phyloP scores from a whole-genome alignment of 495 filamentous ascomycete genomes.

The Penicillium lagena region DNA sequence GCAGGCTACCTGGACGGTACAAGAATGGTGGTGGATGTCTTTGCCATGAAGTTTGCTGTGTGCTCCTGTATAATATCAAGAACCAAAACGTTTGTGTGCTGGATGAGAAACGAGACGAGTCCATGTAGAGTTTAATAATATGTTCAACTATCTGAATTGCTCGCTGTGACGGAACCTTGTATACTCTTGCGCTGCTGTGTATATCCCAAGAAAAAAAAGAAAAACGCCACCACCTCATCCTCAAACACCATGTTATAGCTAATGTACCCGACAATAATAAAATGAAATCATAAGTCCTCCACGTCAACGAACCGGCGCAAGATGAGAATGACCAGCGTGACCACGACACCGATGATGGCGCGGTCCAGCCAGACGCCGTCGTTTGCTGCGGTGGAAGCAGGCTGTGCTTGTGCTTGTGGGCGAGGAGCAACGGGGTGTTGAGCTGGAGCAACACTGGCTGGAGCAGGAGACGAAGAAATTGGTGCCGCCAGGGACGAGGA shows the following conservation, averaged over 20 bases:
- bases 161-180: too few species aligned
- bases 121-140: too few species aligned
- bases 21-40: conserved; percentile 69
- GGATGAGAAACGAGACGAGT: too few species aligned
- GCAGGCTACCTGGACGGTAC: conserved; percentile 37
- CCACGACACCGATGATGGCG: conserved; percentile 46
- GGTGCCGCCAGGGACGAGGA: neutral
- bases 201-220: too few species aligned
- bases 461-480: neutral
- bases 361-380: conserved; percentile 49
- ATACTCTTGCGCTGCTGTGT: too few species aligned
- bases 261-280: neutral
- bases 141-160: too few species aligned
- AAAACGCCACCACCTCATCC: too few species aligned
- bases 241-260: conserved; percentile 9
- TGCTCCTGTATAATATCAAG: too few species aligned
- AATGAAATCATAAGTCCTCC: conserved; percentile 19
- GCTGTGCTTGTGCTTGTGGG: neutral
- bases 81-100: too few species aligned
- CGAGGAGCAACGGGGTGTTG: neutral
- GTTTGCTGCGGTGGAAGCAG: neutral
- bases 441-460: conserved; percentile 2
- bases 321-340: conserved; percentile 42
- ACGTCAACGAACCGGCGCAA: conserved; percentile 27
- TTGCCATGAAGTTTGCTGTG: conserved; percentile 3